Evolutionary conservation across 352 stramenopile genomes (phyloP), one percentile per base, ranked within the genome.

Genomic region (Pythium rhizo-oryzae): DNA sequence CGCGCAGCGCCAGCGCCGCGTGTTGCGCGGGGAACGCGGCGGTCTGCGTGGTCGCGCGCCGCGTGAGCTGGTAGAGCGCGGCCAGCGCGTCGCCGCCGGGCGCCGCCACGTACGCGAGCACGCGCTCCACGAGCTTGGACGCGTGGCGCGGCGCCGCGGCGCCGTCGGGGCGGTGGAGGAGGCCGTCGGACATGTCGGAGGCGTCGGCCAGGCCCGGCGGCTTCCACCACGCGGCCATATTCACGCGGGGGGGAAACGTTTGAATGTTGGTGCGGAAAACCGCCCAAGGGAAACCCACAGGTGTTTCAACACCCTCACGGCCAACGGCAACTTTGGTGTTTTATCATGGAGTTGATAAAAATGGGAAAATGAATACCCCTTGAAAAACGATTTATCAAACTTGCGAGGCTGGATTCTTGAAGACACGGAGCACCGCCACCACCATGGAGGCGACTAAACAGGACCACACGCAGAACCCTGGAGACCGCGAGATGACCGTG

Each of bases 1-100:
- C 56, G 49, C 80, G 80, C 16, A 91, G 70, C 59, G 70, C 76
- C 3, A 89, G 62, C 49, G 75, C 21, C 33, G 71, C 67, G 59
- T 89, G 76, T 56, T 81, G 81, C 46, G 59, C 46, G 41, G 81
- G 58, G 59, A 91, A 91, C 33, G 81, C 79, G 51, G 70, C 43
- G 46, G 69, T 77, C 56, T 83, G 69, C 55, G 65, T 61, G 0
- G 73, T 81, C 11, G 74, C 39, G 63, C 80, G 84, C 23, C 75
- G 80, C 33, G 76, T 79, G 47, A 80, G 59, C 59, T 72, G 67
- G 64, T 87, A 82, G 55, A 93, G 68, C 43, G 76, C 47, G 16
- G 67, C 70, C 18, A 82, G 69, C 35, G 67, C 70, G 13, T 77
- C 64, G 24, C 57, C 37, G 49, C 51, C 72, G 50, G 81, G 79